Percentiles rank a stretch among this genome's conserved stretches.
phyloP scores from a whole-genome alignment of 2,329 filamentous ascomycete genomes.

The Neonectria faginata region DNA sequence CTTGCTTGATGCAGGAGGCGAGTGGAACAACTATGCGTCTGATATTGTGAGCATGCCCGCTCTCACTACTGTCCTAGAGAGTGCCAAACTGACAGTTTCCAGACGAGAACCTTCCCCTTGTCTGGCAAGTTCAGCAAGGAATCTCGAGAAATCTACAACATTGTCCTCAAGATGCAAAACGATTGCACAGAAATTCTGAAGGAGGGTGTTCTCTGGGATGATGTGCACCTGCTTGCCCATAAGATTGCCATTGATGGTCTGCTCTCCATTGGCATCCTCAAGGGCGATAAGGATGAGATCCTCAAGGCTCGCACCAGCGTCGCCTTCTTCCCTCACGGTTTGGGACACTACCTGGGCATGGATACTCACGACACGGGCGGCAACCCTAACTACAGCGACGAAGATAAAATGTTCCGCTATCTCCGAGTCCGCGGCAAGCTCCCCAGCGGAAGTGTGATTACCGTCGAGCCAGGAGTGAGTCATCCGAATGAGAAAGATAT shows the following conservation, averaged over 20 bases:
- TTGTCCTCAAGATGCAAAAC: conserved; percentile 88
- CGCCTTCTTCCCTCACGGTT: conserved; percentile 91
- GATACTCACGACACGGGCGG: conserved; percentile 92
- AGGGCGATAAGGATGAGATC: conserved; percentile 76
- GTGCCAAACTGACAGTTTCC: conserved; percentile 18
- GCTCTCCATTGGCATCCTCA: conserved; percentile 79
- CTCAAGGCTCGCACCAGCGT: conserved; percentile 82
- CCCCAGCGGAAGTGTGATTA: conserved; percentile 85
- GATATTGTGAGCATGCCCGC: conserved; percentile 64
- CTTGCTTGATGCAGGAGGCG: conserved; percentile 85
- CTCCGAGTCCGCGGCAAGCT: conserved; percentile 81
- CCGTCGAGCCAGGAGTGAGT: conserved; percentile 90
- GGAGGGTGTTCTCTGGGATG: conserved; percentile 82
- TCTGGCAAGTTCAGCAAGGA: conserved; percentile 76
- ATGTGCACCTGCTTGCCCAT: conserved; percentile 84
- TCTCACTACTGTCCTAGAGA: not conserved
- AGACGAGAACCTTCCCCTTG: conserved; percentile 91
- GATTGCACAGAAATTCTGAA: conserved; percentile 80
- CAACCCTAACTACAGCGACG: conserved; percentile 80
- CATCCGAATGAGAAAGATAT: too few species aligned
- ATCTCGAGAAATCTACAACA: conserved; percentile 80
- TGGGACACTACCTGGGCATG: conserved; percentile 92
- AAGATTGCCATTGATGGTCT: conserved; percentile 85
- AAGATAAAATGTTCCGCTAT: conserved; percentile 88
- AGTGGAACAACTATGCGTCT: conserved; percentile 79